Percentiles rank a stretch among this genome's conserved stretches.
Evolutionary conservation across 306 rosid genomes (phyloP).

Genomic region (Pyrus bretschneideri): DNA sequence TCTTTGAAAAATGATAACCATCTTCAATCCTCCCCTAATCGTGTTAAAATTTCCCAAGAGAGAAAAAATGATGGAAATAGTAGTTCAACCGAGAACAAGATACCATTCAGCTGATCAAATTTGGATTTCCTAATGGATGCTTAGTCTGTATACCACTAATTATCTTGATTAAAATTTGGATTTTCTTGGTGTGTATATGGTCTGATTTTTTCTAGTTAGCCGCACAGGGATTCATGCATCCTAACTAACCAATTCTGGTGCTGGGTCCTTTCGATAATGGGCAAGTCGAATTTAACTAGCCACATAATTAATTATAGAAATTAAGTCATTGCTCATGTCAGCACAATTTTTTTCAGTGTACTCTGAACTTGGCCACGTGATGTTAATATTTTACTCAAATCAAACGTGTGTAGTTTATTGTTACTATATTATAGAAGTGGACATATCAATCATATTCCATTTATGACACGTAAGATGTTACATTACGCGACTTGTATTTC

Average conservation of each 20-base stretch:
- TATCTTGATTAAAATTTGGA: not conserved
- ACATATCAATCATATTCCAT: not conserved
- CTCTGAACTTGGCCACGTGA: not conserved
- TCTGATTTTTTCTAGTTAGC: not conserved
- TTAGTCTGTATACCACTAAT: not conserved
- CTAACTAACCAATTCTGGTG: not conserved
- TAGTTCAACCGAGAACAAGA: not conserved
- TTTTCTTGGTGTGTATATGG: not conserved
- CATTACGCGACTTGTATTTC: too few relatives aligned
- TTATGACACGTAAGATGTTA: too few relatives aligned
- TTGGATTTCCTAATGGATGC: not conserved
- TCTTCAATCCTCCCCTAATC: not conserved
- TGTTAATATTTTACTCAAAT: too few relatives aligned
- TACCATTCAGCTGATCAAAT: slow-evolving; percentile 3
- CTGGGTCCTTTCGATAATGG: not conserved
- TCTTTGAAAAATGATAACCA: not conserved
- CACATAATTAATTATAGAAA: not conserved
- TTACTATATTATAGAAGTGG: too few relatives aligned
- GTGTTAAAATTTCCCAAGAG: not conserved
- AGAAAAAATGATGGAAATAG: not conserved
- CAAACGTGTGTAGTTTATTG: not conserved
- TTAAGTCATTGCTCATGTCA: not conserved
- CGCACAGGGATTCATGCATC: not conserved
- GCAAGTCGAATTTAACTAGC: not conserved
- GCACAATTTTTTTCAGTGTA: not conserved